Conservation (phyloP, 1,284 basidiomycete genomes). For the Sanghuangporus sanghuang region DNA sequence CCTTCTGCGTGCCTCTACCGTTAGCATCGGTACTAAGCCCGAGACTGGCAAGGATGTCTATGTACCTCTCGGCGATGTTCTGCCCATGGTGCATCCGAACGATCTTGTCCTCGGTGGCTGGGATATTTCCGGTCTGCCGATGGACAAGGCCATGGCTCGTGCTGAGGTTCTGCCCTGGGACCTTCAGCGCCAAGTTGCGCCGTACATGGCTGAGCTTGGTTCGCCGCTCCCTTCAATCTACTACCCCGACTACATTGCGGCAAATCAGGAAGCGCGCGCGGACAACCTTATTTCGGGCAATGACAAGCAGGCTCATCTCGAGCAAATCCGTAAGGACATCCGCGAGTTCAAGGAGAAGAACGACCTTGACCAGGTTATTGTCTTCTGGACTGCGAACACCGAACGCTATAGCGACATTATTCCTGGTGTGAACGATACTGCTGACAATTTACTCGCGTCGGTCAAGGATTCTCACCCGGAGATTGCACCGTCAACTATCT, state of each 20-base stretch:
- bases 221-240: conserved; percentile 93
- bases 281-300: conserved; percentile 86
- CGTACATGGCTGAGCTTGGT: conserved; percentile 78
- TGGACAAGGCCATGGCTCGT: conserved; percentile 93
- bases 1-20: conserved; percentile 90
- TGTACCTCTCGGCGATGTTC: conserved; percentile 88
- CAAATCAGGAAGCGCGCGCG: conserved; percentile 95
- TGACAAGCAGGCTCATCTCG: conserved; percentile 90
- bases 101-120: conserved; percentile 97
- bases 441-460: conserved; percentile 79
- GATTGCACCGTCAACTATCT: conserved; percentile 93
- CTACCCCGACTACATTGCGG: conserved; percentile 94
- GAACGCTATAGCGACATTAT: conserved; percentile 97
- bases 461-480: conserved; percentile 87
- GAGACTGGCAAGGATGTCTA: conserved; percentile 86
- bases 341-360: conserved; percentile 88
- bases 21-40: conserved; percentile 86
- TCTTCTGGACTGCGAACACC: conserved; percentile 99
- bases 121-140: conserved; percentile 86
- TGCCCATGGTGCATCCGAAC: conserved; percentile 98
- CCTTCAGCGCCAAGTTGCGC: conserved; percentile 91
- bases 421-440: conserved; percentile 93
- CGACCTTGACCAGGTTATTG: conserved; percentile 80
- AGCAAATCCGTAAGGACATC: conserved; percentile 90
- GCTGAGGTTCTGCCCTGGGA: conserved; percentile 96